Conservation (phyloP, 768 basidiomycete species). For the Pleurotus tuber-regium region DNA sequence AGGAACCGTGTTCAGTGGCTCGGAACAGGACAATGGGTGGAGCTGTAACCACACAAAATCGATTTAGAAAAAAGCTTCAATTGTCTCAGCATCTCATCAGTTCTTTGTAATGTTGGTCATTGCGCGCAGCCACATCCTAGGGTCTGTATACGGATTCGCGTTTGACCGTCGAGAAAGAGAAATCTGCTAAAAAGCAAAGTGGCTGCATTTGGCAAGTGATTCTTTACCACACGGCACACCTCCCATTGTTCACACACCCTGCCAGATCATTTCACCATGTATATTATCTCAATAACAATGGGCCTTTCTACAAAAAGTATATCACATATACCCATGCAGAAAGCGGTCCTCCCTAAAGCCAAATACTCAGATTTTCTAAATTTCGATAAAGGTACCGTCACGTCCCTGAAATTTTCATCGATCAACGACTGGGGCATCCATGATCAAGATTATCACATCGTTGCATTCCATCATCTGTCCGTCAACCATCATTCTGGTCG, state of each 20-base stretch:
- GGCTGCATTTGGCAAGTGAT: constrained; percentile 1
- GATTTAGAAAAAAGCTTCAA: not conserved
- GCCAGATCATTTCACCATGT: not conserved
- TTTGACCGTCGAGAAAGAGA: not conserved
- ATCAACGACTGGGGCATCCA: too few relatives aligned
- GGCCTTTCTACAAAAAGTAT: too few relatives aligned
- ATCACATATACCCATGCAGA: too few relatives aligned
- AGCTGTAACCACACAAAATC: not conserved
- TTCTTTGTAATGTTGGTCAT: constrained; percentile 1
- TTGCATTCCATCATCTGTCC: too few relatives aligned
- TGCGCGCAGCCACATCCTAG: not conserved
- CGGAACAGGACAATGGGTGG: constrained; percentile 8
- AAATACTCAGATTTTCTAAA: too few relatives aligned
- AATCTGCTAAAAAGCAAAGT: not conserved
- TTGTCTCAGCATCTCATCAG: constrained; percentile 3
- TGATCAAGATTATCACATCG: too few relatives aligned
- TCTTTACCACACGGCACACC: not conserved
- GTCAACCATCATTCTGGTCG: too few relatives aligned
- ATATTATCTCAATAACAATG: too few relatives aligned
- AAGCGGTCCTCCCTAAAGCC: too few relatives aligned
- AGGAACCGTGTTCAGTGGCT: not conserved
- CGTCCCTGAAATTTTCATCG: too few relatives aligned
- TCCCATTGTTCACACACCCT: not conserved
- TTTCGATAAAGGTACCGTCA: too few relatives aligned
- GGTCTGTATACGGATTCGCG: not conserved